Percentiles rank a stretch among this genome's conserved stretches.
These are phyloP conservation scores for Mucor saturninus DNA, from an alignment of 371 early-diverging fungal genomes.

Conservation along the genomic window DNA sequence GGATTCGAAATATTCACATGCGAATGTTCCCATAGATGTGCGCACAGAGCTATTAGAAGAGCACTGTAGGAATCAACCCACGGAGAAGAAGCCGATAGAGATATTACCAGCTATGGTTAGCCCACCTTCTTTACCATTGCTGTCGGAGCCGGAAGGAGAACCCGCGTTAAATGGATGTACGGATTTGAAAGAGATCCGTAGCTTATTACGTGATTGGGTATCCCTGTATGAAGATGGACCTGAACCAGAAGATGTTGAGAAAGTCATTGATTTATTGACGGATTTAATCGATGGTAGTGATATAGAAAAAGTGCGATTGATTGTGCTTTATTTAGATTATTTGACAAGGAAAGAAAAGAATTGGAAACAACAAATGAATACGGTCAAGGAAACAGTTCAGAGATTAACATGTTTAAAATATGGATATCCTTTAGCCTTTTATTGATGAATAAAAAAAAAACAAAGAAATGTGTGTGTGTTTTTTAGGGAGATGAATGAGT, in stretches of 20 bases:
- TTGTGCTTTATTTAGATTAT: conserved; percentile 32
- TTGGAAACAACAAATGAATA: conserved; percentile 11
- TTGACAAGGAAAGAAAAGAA: conserved; percentile 7
- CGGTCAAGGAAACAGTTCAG: conserved; percentile 2
- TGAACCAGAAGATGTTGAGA: conserved; percentile 44
- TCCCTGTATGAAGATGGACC: conserved; percentile 26
- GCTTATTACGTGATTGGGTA: conserved; percentile 37
- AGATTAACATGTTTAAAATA: conserved; percentile 3
- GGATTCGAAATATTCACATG: background rate
- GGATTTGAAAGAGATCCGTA: conserved; percentile 33
- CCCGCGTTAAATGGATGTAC: conserved; percentile 37
- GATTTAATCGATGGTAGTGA: conserved; percentile 33
- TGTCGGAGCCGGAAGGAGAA: conserved; percentile 3
- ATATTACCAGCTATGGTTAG: no score
- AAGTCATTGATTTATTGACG: conserved; percentile 29
- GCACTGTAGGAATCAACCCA: background rate
- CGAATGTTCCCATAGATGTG: background rate
- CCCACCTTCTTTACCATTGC: background rate
- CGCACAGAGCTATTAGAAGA: conserved; percentile 8
- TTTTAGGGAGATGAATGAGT: background rate
- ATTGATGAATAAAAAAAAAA: background rate
- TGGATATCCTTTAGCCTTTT: conserved; percentile 20
- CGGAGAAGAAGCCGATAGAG: background rate
- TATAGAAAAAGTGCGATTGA: conserved; percentile 40
- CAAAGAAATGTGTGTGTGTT: background rate